Conservation (phyloP, 2,329 filamentous ascomycete genomes). For the Fusarium bactridioides region DNA sequence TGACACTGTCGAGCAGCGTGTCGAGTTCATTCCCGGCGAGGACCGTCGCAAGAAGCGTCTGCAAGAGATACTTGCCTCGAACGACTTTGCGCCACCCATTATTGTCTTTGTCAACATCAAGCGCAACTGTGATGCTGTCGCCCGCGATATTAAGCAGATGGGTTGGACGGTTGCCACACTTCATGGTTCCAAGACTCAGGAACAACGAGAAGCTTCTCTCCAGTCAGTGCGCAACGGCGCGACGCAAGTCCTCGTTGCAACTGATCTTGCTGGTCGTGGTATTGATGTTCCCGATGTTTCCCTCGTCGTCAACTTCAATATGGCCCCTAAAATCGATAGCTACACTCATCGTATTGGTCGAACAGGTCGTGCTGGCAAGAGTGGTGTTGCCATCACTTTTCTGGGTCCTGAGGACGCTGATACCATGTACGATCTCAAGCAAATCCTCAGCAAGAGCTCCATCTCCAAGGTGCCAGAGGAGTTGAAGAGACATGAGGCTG, state of each 20-base stretch:
- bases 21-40: slow-evolving; percentile 89
- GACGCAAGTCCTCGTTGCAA: slow-evolving; percentile 91
- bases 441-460: slow-evolving; percentile 91
- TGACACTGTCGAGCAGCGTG: slow-evolving; percentile 96
- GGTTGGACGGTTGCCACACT: slow-evolving; percentile 90
- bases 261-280: slow-evolving; percentile 94
- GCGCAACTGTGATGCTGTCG: slow-evolving; percentile 95
- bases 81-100: slow-evolving; percentile 86
- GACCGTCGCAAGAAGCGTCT: slow-evolving; percentile 97
- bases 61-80: slow-evolving; percentile 83
- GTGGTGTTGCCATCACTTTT: slow-evolving; percentile 95
- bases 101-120: slow-evolving; percentile 99
- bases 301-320: slow-evolving; percentile 98
- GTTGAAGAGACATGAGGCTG: slow-evolving; percentile 84
- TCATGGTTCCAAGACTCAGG: slow-evolving; percentile 96
- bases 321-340: slow-evolving; percentile 90
- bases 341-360: slow-evolving; percentile 97
- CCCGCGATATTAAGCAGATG: slow-evolving; percentile 92
- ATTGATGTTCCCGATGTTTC: slow-evolving; percentile 96
- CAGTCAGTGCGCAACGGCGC: slow-evolving; percentile 81
- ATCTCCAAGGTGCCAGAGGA: slow-evolving; percentile 93
- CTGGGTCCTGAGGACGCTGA: slow-evolving; percentile 89
- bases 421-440: slow-evolving; percentile 91
- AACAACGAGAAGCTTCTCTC: slow-evolving; percentile 93
- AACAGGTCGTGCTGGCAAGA: slow-evolving; percentile 97